phyloP scores from a whole-genome alignment of 495 filamentous ascomycete genomes.

The Penicillium roqueforti region DNA sequence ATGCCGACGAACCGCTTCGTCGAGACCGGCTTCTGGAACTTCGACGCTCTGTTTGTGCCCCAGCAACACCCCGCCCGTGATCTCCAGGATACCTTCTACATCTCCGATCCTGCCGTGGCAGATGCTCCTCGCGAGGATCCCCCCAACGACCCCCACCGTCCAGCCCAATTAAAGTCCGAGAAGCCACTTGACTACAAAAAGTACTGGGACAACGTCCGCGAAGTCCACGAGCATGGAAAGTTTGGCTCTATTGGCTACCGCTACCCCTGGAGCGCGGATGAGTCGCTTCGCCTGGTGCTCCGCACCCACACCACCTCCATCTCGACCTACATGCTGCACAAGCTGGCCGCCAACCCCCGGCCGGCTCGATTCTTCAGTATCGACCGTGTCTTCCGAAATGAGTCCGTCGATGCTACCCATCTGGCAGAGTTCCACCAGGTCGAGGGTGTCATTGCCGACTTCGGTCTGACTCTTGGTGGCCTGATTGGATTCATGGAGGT shows the following conservation, averaged over 20 bases:
- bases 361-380: constrained; percentile 96
- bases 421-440: constrained; percentile 98
- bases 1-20: constrained; percentile 63
- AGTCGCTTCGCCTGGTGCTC: constrained; percentile 82
- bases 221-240: constrained; percentile 80
- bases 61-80: constrained; percentile 97
- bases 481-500: constrained; percentile 95
- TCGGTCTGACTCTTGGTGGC: constrained; percentile 81
- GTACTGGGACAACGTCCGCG: constrained; percentile 81
- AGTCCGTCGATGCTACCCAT: constrained; percentile 94
- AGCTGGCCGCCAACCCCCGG: constrained; percentile 72
- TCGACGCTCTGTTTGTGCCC: constrained; percentile 93
- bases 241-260: constrained; percentile 94
- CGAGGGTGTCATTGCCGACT: constrained; percentile 97
- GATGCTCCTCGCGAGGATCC: constrained; percentile 74
- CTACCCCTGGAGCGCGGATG: constrained; percentile 87
- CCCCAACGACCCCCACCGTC: constrained; percentile 36
- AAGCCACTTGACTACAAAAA: constrained; percentile 64
- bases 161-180: constrained; percentile 34
- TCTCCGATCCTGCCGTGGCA: constrained; percentile 77
- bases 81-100: constrained; percentile 96
- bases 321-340: constrained; percentile 82
- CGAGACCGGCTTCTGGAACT: constrained; percentile 98
- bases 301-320: constrained; percentile 95
- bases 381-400: constrained; percentile 94